A percentile compares a stretch with the other conserved stretches of the same genome.
Conservation (phyloP, 139 green algal species). For the Protoeuglena noctilucae region DNA sequence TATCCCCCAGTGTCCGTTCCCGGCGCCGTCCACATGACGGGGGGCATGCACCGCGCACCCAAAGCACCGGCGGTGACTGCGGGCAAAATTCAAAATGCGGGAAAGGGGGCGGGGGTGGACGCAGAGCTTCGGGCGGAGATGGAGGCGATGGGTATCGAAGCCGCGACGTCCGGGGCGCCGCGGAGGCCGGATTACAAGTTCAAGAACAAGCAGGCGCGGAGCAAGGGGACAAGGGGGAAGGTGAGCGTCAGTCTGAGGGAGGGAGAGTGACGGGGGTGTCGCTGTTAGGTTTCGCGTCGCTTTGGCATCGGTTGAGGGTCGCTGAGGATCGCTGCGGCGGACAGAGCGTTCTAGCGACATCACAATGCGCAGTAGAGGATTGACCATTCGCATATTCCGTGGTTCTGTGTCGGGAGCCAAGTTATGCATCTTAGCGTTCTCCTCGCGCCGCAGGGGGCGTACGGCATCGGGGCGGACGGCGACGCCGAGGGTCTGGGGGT, state of each 20-base stretch:
- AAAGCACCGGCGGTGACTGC: not conserved
- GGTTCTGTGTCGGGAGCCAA: too few species aligned
- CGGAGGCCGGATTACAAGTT: conserved; percentile 12
- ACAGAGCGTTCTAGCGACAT: too few species aligned
- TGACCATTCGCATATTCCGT: too few species aligned
- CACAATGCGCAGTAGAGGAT: too few species aligned
- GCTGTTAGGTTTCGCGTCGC: too few species aligned
- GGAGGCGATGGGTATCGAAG: not conserved
- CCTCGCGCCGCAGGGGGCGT: not conserved
- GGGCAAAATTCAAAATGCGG: not conserved
- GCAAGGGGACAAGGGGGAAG: conserved; percentile 1
- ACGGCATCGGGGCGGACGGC: conserved; percentile 2
- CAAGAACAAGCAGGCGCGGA: conserved; percentile 8
- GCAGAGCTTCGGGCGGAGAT: conserved; percentile 4
- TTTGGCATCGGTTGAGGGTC: too few species aligned
- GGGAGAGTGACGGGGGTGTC: too few species aligned
- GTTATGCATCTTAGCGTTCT: too few species aligned
- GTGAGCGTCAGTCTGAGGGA: too few species aligned
- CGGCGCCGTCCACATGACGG: not conserved
- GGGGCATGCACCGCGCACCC: not conserved
- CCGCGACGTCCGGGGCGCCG: not conserved
- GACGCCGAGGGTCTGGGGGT: not conserved
- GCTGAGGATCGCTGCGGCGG: too few species aligned
- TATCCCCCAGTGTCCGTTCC: not conserved
- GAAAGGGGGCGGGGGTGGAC: not conserved